Base-by-base conservation (phyloP, 1,284 basidiomycete genomes). In the Trichosporon coremiiforme region DNA sequence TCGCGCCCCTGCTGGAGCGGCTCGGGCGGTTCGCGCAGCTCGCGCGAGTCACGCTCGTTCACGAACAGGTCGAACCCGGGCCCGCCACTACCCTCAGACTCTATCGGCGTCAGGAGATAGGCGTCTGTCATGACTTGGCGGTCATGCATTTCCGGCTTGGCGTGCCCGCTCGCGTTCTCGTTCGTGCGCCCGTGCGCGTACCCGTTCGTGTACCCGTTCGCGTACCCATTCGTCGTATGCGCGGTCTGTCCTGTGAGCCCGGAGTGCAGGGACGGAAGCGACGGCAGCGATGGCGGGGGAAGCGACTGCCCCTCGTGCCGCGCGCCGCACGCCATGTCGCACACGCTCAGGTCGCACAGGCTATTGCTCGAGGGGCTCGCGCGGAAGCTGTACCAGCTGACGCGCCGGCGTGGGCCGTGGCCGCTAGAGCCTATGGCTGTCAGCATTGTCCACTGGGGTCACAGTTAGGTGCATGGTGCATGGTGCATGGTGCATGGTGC, bases 261-360 rank as follows among this genome's bases (percentile, higher is more conserved):
- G 20, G 47, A 53, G 20, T 15, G 47, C 47, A 53, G 47, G 15
- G 47, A 53, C 1, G 47, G 47, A 2, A 53, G 20, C 20, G 47
- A 53, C n/a, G 47, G 47, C n/a, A 53, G 20, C 7, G 31, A 33
- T 8, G 29, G 57, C 57, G 36, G 36, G 36, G 36, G 36, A 38
- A 38, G 36, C 36, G 29, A 29, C 1, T 60, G 29, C 15, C 31
- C 57, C 41, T 45, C 41, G 31, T 60, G 57, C 13, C 31, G 57
- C 17, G 29, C 29, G 12, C 57, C 57, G 29, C 57, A 60, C 29
- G 29, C 57, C 57, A 60, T 60, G 31, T 60, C 57, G 57, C 57
- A 60, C 31, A 60, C 57, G 57, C 29, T 33, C 57, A 60, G 29
- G 57, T 60, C 57, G 17, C 57, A 60, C 31, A 60, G 10, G 31